phyloP scores from a whole-genome alignment of 129 eudicot species.

The Saposhnikovia divaricata region DNA sequence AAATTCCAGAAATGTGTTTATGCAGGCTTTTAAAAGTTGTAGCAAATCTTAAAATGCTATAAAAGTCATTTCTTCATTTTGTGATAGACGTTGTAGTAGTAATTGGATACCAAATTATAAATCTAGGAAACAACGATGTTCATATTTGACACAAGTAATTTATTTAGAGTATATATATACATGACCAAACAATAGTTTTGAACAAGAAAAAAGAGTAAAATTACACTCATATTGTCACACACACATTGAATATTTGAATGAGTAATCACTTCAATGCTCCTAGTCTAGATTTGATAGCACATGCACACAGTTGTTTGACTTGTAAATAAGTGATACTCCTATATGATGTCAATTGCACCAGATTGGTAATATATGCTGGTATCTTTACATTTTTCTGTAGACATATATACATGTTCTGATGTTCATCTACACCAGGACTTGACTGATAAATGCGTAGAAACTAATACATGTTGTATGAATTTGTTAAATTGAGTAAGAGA shows the following conservation, averaged over 20 bases:
- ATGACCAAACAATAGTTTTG: neutral
- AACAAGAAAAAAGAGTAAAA: neutral
- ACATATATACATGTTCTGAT: neutral
- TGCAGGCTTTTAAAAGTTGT: neutral
- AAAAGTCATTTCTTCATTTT: neutral
- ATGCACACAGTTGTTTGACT: neutral
- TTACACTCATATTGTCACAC: neutral
- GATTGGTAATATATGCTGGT: neutral
- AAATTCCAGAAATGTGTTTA: neutral
- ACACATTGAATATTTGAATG: neutral
- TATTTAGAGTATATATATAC: neutral
- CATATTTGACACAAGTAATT: neutral
- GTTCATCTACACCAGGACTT: conserved; percentile 14
- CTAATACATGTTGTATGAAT: conserved; percentile 14
- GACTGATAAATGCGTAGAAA: conserved; percentile 10
- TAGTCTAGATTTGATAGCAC: conserved; percentile 1
- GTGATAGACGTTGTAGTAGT: neutral
- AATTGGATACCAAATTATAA: neutral
- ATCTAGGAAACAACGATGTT: neutral
- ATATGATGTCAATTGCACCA: neutral
- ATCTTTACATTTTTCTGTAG: neutral
- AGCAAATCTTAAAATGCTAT: neutral
- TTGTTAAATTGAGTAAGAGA: conserved; percentile 12
- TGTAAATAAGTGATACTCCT: neutral
- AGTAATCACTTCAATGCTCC: neutral